Evolutionary conservation across 164 flowering plant species (phyloP).

Genomic region (Chimonanthus salicifolius): DNA sequence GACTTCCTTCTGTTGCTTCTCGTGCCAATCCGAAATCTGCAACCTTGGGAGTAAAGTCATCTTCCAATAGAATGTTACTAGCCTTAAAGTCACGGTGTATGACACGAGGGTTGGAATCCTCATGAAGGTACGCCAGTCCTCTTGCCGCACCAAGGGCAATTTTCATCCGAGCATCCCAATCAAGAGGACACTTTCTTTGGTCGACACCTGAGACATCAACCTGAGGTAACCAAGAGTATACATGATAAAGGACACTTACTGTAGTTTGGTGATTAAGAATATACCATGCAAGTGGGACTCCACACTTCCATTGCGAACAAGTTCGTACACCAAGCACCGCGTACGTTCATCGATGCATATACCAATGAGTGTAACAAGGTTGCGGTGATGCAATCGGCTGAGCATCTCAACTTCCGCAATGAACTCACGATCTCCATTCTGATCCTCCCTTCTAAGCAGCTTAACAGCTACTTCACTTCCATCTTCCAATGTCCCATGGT

Average conservation of each 20-base stretch:
- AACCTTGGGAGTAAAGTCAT: constrained; percentile 89
- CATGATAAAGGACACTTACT: neutral
- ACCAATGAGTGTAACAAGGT: constrained; percentile 91
- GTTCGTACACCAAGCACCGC: constrained; percentile 93
- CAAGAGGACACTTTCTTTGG: constrained; percentile 55
- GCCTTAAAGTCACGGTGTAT: constrained; percentile 97
- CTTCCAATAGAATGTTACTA: constrained; percentile 78
- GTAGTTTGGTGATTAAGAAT: neutral
- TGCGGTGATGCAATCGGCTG: constrained; percentile 94
- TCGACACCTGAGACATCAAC: constrained; percentile 56
- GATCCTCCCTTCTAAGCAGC: constrained; percentile 69
- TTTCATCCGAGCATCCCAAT: constrained; percentile 92
- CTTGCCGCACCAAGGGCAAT: constrained; percentile 97
- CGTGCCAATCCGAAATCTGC: constrained; percentile 97
- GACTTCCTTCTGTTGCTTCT: constrained; percentile 77
- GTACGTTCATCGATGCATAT: constrained; percentile 78
- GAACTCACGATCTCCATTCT: constrained; percentile 81
- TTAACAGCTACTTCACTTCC: constrained; percentile 81
- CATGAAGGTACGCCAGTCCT: constrained; percentile 95
- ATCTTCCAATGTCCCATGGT: constrained; percentile 69
- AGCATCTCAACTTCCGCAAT: constrained; percentile 97
- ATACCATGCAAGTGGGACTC: constrained; percentile 98
- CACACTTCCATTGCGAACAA: constrained; percentile 90
- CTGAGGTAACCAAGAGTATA: constrained; percentile 3
- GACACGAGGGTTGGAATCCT: constrained; percentile 95